Evolutionary conservation across 1,284 basidiomycete genomes (phyloP).

Genomic region (Butyriboletus appendiculatus): DNA sequence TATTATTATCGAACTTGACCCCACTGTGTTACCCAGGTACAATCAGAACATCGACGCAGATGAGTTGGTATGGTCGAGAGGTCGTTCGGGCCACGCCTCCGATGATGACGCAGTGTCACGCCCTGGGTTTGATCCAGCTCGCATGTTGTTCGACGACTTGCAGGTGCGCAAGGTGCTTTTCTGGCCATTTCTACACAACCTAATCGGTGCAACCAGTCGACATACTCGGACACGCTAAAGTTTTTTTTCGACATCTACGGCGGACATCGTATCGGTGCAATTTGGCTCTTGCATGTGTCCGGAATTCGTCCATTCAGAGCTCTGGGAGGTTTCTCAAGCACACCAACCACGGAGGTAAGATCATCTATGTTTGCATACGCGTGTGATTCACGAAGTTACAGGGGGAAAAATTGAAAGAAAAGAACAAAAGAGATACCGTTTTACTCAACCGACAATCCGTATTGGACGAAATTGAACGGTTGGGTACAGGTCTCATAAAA

Average conservation of each 20-base stretch:
- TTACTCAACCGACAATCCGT: conserved; percentile 71
- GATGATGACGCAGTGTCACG: conserved; percentile 38
- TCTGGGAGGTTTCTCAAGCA: conserved; percentile 76
- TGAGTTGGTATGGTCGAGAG: conserved; percentile 43
- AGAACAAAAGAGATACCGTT: conserved; percentile 61
- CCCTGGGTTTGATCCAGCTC: conserved; percentile 84
- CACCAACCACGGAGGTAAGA: conserved; percentile 46
- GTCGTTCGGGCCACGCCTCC: conserved; percentile 50
- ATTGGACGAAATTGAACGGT: conserved; percentile 75
- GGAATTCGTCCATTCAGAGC: conserved; percentile 73
- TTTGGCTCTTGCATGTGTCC: conserved; percentile 82
- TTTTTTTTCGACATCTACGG: conserved; percentile 89
- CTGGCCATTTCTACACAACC: not conserved
- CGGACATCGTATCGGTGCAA: conserved; percentile 76
- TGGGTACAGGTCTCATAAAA: conserved; percentile 74
- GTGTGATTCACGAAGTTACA: conserved; percentile 21
- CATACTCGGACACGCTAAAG: conserved; percentile 78
- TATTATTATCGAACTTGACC: conserved; percentile 78
- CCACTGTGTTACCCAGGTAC: conserved; percentile 70
- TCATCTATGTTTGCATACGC: not conserved
- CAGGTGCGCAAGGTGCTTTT: conserved; percentile 49
- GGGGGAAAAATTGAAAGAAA: conserved; percentile 51
- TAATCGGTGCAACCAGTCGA: conserved; percentile 44
- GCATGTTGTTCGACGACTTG: conserved; percentile 68
- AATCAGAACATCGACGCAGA: conserved; percentile 62